phyloP scores from a whole-genome alignment of 1,139 yeast genomes.

The Hyphopichia khmerensis region DNA sequence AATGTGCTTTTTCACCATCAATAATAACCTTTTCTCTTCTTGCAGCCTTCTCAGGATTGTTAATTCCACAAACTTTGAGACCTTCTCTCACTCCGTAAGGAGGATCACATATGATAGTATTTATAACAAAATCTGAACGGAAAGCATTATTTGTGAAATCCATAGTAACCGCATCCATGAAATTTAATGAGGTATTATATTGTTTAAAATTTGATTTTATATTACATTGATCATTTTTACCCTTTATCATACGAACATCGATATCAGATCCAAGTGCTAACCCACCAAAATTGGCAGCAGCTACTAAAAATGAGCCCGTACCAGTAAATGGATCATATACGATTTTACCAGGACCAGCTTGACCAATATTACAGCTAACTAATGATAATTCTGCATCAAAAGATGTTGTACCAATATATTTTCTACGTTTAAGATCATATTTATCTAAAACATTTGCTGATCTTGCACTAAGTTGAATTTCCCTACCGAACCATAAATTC shows the following conservation, averaged over 20 bases:
- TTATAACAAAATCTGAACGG: conserved; percentile 60
- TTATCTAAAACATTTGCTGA: conserved; percentile 61
- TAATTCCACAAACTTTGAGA: conserved; percentile 86
- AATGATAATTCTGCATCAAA: conserved; percentile 88
- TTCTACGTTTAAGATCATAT: conserved; percentile 79
- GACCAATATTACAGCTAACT: conserved; percentile 84
- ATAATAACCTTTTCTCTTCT: conserved; percentile 72
- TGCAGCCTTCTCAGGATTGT: conserved; percentile 50
- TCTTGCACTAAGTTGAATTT: conserved; percentile 65
- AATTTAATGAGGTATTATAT: conserved; percentile 57
- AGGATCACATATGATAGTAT: conserved; percentile 91
- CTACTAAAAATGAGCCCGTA: conserved; percentile 90
- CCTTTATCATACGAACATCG: conserved; percentile 80
- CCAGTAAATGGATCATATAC: conserved; percentile 96
- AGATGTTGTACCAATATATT: conserved; percentile 92
- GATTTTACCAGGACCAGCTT: conserved; percentile 61
- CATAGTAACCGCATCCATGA: conserved; percentile 81
- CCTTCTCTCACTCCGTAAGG: conserved; percentile 99
- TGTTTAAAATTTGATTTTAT: conserved; percentile 71
- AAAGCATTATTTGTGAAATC: conserved; percentile 92
- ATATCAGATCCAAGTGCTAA: conserved; percentile 85
- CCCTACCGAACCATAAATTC: conserved; percentile 73
- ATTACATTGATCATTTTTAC: conserved; percentile 54
- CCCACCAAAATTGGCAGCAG: conserved; percentile 87
- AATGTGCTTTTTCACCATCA: conserved; percentile 76